phyloP scores from a whole-genome alignment of 129 eudicot genomes.

The Smallanthus sonchifolius region DNA sequence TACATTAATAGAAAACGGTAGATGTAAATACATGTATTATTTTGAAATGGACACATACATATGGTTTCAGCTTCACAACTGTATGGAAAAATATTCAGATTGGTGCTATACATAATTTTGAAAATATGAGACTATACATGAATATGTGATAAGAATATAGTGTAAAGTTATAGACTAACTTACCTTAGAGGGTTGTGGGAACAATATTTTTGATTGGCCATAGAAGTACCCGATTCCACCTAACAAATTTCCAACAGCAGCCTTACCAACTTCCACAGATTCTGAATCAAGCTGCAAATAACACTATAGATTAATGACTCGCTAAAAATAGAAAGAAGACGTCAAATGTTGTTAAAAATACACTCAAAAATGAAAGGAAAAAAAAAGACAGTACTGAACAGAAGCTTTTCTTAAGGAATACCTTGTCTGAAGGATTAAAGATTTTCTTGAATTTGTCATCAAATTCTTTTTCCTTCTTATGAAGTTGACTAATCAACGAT shows the following conservation, averaged over 20 bases:
- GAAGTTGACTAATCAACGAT: constrained; percentile 48
- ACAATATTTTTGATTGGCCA: constrained; percentile 87
- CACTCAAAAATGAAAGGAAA: not conserved
- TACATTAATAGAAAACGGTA: not conserved
- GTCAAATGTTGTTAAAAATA: not conserved
- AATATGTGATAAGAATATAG: not conserved
- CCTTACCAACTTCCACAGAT: constrained; percentile 63
- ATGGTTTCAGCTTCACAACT: not conserved
- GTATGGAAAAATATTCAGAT: not conserved
- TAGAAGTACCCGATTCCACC: constrained; percentile 96
- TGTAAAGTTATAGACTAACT: constrained; percentile 19
- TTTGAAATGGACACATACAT: not conserved
- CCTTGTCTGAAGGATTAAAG: constrained; percentile 65
- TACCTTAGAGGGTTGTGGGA: constrained; percentile 61
- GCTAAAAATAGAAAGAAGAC: not conserved
- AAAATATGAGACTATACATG: constrained; percentile 6
- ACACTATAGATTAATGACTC: constrained; percentile 4
- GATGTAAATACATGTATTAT: not conserved
- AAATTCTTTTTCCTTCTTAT: constrained; percentile 58
- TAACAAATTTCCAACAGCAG: constrained; percentile 80
- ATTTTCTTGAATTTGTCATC: constrained; percentile 55
- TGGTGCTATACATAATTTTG: not conserved
- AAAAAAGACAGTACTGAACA: not conserved
- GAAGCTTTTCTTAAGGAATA: constrained; percentile 20
- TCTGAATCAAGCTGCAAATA: constrained; percentile 62